A percentile compares a stretch with the other conserved stretches of the same genome.
Conservation (phyloP, 169 alveolate genomes). For the Gregarina niphandrodes region DNA sequence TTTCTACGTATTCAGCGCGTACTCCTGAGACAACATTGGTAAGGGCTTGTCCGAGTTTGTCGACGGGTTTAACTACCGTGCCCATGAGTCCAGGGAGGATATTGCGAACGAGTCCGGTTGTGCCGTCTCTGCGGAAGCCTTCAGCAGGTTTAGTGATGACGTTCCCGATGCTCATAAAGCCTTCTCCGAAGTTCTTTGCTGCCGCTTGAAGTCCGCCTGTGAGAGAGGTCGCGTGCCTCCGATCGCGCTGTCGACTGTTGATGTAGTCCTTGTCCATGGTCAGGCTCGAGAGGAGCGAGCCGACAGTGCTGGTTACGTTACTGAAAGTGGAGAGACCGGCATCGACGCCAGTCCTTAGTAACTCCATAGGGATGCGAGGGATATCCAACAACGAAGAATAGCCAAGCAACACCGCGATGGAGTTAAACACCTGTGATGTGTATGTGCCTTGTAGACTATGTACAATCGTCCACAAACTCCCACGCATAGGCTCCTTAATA, state of each 20-base stretch:
- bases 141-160: constrained; percentile 62
- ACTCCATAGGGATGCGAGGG: constrained; percentile 54
- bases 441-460: too few relatives aligned
- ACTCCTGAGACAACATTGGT: constrained; percentile 54
- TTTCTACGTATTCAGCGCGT: constrained; percentile 44
- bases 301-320: constrained; percentile 48
- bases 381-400: constrained; percentile 55
- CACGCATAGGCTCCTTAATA: constrained; percentile 9
- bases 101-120: constrained; percentile 60
- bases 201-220: constrained; percentile 51
- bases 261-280: constrained; percentile 62
- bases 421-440: constrained; percentile 20
- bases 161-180: constrained; percentile 49
- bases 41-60: constrained; percentile 63
- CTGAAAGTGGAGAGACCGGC: constrained; percentile 60
- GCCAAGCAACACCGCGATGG: constrained; percentile 51
- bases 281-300: constrained; percentile 45
- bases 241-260: constrained; percentile 46
- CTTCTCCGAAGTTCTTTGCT: constrained; percentile 55
- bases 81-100: constrained; percentile 64
- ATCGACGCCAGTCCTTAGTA: constrained; percentile 53
- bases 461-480: too few relatives aligned
- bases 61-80: constrained; percentile 61
- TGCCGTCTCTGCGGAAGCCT: constrained; percentile 63
- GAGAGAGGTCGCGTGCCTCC: constrained; percentile 31